These are phyloP conservation scores for Phylloporus arenicola DNA, from an alignment of 768 basidiomycete genomes.

Conservation along the genomic window DNA sequence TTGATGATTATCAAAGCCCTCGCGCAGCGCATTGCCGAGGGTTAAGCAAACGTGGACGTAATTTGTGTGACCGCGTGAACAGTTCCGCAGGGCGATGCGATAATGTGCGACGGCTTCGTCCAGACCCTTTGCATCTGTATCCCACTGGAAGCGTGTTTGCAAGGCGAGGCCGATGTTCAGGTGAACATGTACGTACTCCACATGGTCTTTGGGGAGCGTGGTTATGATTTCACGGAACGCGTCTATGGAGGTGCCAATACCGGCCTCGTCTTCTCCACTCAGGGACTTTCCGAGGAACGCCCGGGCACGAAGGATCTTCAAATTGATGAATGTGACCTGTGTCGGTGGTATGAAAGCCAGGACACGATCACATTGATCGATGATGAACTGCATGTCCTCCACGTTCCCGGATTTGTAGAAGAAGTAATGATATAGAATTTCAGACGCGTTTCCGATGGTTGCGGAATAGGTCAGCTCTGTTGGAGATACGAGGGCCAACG, in stretches of 20 bases:
- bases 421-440: conserved; percentile 8
- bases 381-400: conserved; percentile 16
- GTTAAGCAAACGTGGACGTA: conserved; percentile 10
- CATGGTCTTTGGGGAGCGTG: conserved; percentile 9
- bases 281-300: conserved; percentile 13
- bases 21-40: conserved; percentile 13
- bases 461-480: not conserved
- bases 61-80: conserved; percentile 5
- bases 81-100: conserved; percentile 10
- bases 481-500: conserved; percentile 7
- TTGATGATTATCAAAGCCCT: conserved; percentile 7
- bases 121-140: conserved; percentile 10
- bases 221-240: conserved; percentile 12
- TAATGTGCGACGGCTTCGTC: conserved; percentile 19
- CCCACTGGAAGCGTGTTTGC: conserved; percentile 9
- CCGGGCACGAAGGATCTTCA: conserved; percentile 13
- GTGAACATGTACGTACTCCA: conserved; percentile 3
- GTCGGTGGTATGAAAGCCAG: conserved; percentile 2
- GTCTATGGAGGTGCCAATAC: conserved; percentile 8
- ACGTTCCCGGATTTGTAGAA: conserved; percentile 2
- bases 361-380: conserved; percentile 19
- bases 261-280: conserved; percentile 4
- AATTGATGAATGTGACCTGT: not conserved
- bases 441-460: conserved; percentile 1
- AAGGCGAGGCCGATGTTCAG: conserved; percentile 19